Conservation (phyloP, 192 early-diverging fungal species). For the Chytriomyces sp. region DNA sequence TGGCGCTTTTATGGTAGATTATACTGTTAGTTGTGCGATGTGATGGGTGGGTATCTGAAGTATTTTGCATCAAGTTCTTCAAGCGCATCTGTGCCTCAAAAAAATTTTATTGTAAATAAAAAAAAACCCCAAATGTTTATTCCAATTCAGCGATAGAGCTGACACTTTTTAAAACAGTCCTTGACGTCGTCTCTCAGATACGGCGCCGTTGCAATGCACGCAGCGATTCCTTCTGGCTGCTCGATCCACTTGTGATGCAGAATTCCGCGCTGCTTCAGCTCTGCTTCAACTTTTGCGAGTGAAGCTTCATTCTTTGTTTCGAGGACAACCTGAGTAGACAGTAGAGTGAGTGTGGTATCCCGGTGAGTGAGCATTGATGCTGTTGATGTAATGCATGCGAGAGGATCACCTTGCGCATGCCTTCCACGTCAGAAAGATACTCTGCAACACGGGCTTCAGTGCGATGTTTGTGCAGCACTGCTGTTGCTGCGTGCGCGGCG, state of each 20-base stretch:
- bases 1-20: no score
- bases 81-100: no score
- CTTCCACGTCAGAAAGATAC: conserved; percentile 27
- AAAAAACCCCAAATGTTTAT: no score
- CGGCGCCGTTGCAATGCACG: conserved; percentile 30
- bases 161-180: conserved; percentile 30
- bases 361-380: background rate
- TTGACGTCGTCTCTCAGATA: conserved; percentile 21
- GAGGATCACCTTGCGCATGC: conserved; percentile 28
- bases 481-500: conserved; percentile 33
- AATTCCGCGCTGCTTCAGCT: conserved; percentile 20
- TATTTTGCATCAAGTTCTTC: no score
- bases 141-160: conserved; percentile 22
- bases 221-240: conserved; percentile 29
- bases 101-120: no score
- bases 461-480: conserved; percentile 24
- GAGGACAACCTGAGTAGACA: conserved; percentile 6
- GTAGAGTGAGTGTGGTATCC: background rate
- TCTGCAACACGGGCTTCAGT: conserved; percentile 11
- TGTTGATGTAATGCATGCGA: background rate
- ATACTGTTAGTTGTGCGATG: no score
- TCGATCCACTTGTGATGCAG: background rate
- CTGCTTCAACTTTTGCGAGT: conserved; percentile 8
- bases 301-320: conserved; percentile 31
- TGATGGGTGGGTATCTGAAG: no score